These are phyloP conservation scores for Umbelopsis sp. DNA, from an alignment of 192 early-diverging fungal genomes.

Conservation along the genomic window DNA sequence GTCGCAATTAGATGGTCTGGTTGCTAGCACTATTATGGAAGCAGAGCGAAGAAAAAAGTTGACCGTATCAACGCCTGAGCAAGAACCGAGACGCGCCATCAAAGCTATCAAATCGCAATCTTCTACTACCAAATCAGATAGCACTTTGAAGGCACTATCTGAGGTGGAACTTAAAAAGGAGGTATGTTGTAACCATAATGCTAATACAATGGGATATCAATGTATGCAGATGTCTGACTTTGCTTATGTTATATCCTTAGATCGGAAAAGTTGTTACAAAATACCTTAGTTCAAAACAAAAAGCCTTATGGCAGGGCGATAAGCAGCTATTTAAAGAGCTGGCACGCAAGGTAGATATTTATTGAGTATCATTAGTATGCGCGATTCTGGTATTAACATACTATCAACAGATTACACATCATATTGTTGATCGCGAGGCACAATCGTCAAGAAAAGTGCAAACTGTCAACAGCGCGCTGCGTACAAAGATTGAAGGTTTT, in stretches of 20 bases:
- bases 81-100: not conserved
- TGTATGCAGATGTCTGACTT: not conserved
- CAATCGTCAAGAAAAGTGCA: constrained; percentile 46
- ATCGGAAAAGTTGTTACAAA: constrained; percentile 35
- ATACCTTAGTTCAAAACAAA: constrained; percentile 50
- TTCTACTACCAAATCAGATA: not conserved
- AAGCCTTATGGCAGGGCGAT: constrained; percentile 45
- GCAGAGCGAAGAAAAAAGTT: constrained; percentile 22
- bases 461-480: constrained; percentile 39
- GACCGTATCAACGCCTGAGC: not conserved
- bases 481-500: constrained; percentile 54
- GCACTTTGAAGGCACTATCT: not conserved
- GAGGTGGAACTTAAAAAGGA: constrained; percentile 41
- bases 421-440: constrained; percentile 55
- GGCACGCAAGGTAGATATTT: constrained; percentile 46
- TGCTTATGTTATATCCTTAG: not conserved
- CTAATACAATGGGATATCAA: not conserved
- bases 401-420: constrained; percentile 51
- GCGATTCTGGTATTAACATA: not conserved
- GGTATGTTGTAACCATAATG: not conserved
- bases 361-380: not conserved
- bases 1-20: constrained; percentile 24
- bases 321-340: constrained; percentile 57
- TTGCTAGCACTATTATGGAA: constrained; percentile 33
- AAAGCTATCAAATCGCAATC: constrained; percentile 5